A percentile compares a stretch with the other conserved stretches of the same genome.
Conservation (phyloP, 192 early-diverging fungal species). For the Rhizophagus clarus region DNA sequence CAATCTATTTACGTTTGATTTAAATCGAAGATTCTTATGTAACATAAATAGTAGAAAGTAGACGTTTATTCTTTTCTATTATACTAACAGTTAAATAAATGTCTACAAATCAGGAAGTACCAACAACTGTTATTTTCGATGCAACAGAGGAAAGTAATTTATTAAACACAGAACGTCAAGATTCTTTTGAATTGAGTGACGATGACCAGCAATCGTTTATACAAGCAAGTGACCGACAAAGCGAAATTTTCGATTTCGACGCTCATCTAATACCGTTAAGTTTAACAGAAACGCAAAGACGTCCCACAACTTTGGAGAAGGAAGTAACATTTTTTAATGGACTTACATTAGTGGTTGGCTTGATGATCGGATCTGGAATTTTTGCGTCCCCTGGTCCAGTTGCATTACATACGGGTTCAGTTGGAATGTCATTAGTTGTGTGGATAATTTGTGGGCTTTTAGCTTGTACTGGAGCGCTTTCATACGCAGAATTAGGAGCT, state of each 20-base stretch:
- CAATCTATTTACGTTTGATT: no score
- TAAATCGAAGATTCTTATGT: no score
- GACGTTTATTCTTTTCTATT: background rate
- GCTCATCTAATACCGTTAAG: conserved; percentile 29
- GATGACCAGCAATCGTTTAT: conserved; percentile 21
- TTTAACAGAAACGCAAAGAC: conserved; percentile 41
- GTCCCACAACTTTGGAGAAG: conserved; percentile 51
- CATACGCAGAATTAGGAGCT: conserved; percentile 90
- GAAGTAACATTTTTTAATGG: conserved; percentile 66
- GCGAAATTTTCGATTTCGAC: conserved; percentile 30
- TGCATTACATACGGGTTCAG: conserved; percentile 61
- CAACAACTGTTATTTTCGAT: background rate
- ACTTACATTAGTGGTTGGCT: conserved; percentile 67
- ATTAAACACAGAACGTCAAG: background rate
- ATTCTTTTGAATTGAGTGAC: background rate
- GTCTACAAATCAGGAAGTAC: background rate
- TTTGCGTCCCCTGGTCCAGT: conserved; percentile 81
- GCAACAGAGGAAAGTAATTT: background rate
- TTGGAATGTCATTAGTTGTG: conserved; percentile 71
- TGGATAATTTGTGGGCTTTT: conserved; percentile 76
- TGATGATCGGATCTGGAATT: conserved; percentile 81
- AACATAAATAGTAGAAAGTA: no score
- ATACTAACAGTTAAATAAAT: background rate
- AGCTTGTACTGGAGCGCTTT: conserved; percentile 79
- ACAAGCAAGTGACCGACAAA: conserved; percentile 11